Evolutionary conservation across 2,329 filamentous ascomycete genomes (phyloP), one percentile per base, ranked within the genome.

Genomic region (Talaromyces verruculosus): DNA sequence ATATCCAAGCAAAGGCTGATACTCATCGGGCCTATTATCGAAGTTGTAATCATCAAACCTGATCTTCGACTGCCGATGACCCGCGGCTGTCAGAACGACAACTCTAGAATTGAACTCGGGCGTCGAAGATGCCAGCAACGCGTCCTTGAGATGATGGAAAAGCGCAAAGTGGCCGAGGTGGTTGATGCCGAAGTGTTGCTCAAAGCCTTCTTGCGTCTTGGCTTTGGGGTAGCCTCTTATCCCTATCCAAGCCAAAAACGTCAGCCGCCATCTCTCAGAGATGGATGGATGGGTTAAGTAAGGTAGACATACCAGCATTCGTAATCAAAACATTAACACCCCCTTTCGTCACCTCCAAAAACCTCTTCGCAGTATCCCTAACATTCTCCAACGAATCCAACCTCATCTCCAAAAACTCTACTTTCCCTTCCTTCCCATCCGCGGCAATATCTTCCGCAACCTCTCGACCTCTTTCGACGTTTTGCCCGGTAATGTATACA

Each of bases 91-190:
- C 25, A 66, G 53, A 0, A 53, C 30, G 10, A 66, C 65, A n/a
- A 63, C 65, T 3, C 65, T 61, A 3, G 65, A 63, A 28, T 66
- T 60, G n/a, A 51, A 63, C 1, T 25, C 11, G 6, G 62, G 62
- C 15, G 65, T 66, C 1, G 65, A 57, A 5, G 39, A 63, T 17
- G 65, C 51, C 8, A 66, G n/a, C 19, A 66, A 37, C 0, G 65
- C 65, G 10, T 66, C 65, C 65, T 61, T 66, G 51, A 66, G 51
- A 11, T 25, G 60, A 4, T 66, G 65, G 25, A 66, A 63, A 7
- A 66, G 65, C 5, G 62, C 51, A 45, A 66, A 66, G 35, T 66
- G 65, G 53, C 61, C 65, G 6, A 66, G 53, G n/a, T 66, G 65
- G 22, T 66, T 66, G 19, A 66, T 39, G 5, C 65, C 65, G 15